Evolutionary conservation across 2,329 filamentous ascomycete species (phyloP).

Genomic region (Chrysoporthe puriensis): DNA sequence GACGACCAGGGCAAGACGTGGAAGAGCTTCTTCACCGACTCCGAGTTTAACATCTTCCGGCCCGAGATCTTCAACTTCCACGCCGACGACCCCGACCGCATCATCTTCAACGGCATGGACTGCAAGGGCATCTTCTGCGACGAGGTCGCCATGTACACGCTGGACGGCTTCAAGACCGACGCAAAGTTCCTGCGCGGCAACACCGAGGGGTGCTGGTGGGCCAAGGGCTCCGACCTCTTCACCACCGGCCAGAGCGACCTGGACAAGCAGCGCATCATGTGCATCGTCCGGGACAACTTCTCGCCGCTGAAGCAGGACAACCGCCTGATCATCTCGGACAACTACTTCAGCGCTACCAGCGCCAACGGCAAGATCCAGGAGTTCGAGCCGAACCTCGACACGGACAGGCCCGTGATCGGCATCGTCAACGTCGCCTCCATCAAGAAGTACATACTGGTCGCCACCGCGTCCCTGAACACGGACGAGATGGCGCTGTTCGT

Average conservation of each 20-base stretch:
- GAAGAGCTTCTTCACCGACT: slow-evolving; percentile 70
- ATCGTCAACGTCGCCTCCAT: slow-evolving; percentile 81
- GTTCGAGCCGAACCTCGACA: slow-evolving; percentile 77
- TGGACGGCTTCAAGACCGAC: slow-evolving; percentile 76
- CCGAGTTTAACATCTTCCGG: slow-evolving; percentile 58
- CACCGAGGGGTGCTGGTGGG: slow-evolving; percentile 84
- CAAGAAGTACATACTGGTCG: slow-evolving; percentile 85
- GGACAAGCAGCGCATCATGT: slow-evolving; percentile 75
- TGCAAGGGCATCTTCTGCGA: slow-evolving; percentile 68
- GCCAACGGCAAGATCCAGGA: slow-evolving; percentile 56
- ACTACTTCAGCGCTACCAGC: slow-evolving; percentile 69
- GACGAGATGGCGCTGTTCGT: slow-evolving; percentile 93
- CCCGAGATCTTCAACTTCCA: slow-evolving; percentile 72
- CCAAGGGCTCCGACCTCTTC: slow-evolving; percentile 76
- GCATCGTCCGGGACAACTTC: slow-evolving; percentile 75
- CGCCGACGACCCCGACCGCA: slow-evolving; percentile 78
- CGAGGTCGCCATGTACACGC: slow-evolving; percentile 73
- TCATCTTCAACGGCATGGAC: slow-evolving; percentile 79
- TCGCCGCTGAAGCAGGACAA: slow-evolving; percentile 75
- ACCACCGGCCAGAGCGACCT: slow-evolving; percentile 66
- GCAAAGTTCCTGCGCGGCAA: slow-evolving; percentile 68
- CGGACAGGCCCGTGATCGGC: slow-evolving; percentile 74
- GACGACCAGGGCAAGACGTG: slow-evolving; percentile 82
- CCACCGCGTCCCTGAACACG: slow-evolving; percentile 76
- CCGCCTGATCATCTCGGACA: slow-evolving; percentile 78